These are phyloP conservation scores for Apiotrichum gracile DNA, from an alignment of 1,284 basidiomycete species.

Conservation along the genomic window DNA sequence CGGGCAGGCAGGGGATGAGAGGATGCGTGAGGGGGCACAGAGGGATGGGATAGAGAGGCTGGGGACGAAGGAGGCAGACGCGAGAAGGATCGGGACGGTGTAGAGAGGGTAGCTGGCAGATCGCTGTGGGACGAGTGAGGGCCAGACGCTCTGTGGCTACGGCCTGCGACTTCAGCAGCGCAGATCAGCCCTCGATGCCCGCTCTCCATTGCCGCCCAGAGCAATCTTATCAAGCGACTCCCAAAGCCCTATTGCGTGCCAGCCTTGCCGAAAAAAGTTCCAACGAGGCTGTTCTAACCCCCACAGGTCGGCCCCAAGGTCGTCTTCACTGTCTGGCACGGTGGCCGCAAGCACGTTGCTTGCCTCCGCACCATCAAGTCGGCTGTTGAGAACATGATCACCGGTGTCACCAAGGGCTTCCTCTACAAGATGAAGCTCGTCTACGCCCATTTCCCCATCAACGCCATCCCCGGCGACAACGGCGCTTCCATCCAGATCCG, in stretches of 20 bases:
- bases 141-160: too few species aligned
- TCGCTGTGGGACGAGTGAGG: too few species aligned
- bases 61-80: too few species aligned
- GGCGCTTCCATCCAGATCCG: constrained; percentile 85
- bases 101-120: too few species aligned
- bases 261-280: too few species aligned
- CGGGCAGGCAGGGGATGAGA: neutral
- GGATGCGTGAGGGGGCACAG: neutral
- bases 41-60: neutral
- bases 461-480: constrained; percentile 87
- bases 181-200: too few species aligned
- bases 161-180: too few species aligned
- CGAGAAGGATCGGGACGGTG: too few species aligned
- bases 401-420: constrained; percentile 96
- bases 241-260: too few species aligned
- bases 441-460: constrained; percentile 99
- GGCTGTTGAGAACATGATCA: constrained; percentile 95
- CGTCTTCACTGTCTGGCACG: constrained; percentile 95
- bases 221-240: too few species aligned
- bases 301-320: constrained; percentile 57
- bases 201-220: too few species aligned
- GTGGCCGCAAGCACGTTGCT: constrained; percentile 95
- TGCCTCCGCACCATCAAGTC: constrained; percentile 95
- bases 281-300: too few species aligned
- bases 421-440: constrained; percentile 99